Conservation (phyloP, 2,329 filamentous ascomycete species). For the Curvularia sp. region DNA sequence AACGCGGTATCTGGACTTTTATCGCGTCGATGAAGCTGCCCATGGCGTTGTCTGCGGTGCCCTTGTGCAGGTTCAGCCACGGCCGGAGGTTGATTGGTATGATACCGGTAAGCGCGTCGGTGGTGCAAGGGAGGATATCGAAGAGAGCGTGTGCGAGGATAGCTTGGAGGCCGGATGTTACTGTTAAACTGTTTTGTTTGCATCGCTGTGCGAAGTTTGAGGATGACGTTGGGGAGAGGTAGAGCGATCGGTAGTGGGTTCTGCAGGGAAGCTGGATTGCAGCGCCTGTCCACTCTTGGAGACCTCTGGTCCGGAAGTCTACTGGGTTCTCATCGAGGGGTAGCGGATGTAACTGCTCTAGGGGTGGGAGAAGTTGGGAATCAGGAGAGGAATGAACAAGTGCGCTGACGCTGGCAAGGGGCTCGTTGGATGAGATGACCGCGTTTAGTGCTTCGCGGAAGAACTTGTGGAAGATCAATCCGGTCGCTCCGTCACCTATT, state of each 20-base stretch:
- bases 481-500: constrained; percentile 55
- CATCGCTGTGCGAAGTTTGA: constrained; percentile 41
- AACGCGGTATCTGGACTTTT: constrained; percentile 13
- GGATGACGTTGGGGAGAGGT: constrained; percentile 39
- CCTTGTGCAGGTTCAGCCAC: constrained; percentile 26
- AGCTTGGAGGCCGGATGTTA: constrained; percentile 50
- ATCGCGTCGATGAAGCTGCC: constrained; percentile 23
- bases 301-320: background rate
- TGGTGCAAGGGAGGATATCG: constrained; percentile 37
- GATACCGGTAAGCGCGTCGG: constrained; percentile 38
- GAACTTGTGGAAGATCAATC: constrained; percentile 53
- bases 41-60: constrained; percentile 32
- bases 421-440: background rate
- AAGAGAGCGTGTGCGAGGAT: constrained; percentile 49
- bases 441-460: constrained; percentile 48
- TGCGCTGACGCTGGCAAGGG: constrained; percentile 17
- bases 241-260: constrained; percentile 39
- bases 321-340: constrained; percentile 32
- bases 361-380: constrained; percentile 46
- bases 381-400: background rate
- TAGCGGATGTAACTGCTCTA: constrained; percentile 51
- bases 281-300: constrained; percentile 35
- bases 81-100: constrained; percentile 50
- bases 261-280: constrained; percentile 26
- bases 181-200: constrained; percentile 45